Evolutionary conservation across 1,284 basidiomycete species (phyloP), one percentile per base, ranked within the genome.

Genomic region (Austroboletus novae-zelandiae): DNA sequence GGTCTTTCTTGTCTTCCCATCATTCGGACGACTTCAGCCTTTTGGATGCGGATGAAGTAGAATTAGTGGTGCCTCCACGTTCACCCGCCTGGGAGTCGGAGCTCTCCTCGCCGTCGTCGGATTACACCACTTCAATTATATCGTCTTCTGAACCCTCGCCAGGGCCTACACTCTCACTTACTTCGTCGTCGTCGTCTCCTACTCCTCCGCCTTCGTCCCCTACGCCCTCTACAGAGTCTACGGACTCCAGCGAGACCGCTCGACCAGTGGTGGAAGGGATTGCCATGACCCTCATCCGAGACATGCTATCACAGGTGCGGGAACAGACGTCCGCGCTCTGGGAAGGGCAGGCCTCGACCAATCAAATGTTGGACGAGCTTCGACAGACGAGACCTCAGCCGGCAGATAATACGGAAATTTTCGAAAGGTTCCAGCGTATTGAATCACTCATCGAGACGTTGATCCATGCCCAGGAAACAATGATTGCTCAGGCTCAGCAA

Each of bases 1-100:
- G 5, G 8, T 87, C 84, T 0, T 89, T 80, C 63, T 59, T 89
- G 47, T 86, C 85, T 1, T 89, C 88, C 10, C 83, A 86, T 56
- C 83, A 89, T 57, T 89, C 87, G 0, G 87, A 90, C 51, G 86
- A 88, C 57, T 62, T 74, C 39, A 78, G 73, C 50, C 59, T 79
- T 40, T 61, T 75, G 66, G 63, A 30, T 37, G 15, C 34, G 17
- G 73, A 68, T 44, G 71, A 69, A 20, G 73, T 71, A 50, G 52
- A 56, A n/a, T 53, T 53, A 29, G 59, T 52, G n/a, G 56, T 58
- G 27, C 29, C 41, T 25, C 52, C 57, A 7, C 50, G 56, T 29
- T 64, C 66, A 14, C 63, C 69, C 23, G 64, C 60, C 25, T 68
- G 69, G 53, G 54, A 51, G 25, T 68, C 66, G 1, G 65, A 61